Evolutionary conservation across 2,329 filamentous ascomycete species (phyloP), one percentile per base, ranked within the genome.

Genomic region (Dactylella cylindrospora): DNA sequence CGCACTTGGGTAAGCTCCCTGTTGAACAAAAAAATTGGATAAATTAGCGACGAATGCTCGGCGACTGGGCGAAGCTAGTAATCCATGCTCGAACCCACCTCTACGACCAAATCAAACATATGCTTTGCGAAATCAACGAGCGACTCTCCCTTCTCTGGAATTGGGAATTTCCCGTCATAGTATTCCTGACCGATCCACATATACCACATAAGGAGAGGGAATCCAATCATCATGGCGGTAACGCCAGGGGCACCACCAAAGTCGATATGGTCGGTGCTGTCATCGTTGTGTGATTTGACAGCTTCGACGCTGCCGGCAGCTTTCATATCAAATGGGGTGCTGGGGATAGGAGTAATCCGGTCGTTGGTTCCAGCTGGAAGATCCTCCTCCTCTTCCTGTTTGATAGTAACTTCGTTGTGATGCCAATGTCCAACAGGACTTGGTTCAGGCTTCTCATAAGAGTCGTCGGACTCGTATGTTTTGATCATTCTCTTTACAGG

Each of bases 111-210:
- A 65, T 84, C 71, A 66, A 76, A 79, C 72, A 97, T 74, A 67
- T 95, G 84, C 55, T 77, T 74, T 50, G 80, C 78, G 72, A 96
- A 97, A 13, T 91, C 84, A 9, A 70, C 67, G 71, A 82, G 81
- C 67, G 78, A 84, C 77, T 95, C 80, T 33, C 80, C 86, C 35
- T 80, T 72, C 1, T 76, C 75, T 1, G 83, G 86, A 35, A 76
- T 75, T 12, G 93, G 93, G 45, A 94, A 78, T 66, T 86, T 84
- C 68, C 91, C 91, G 71, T 89, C 78, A 75, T 96, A 98, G 76
- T 91, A 95, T 43, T 85, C 90, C 26, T 91, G 87, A 44, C 93
- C 93, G 73, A 95, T 84, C 90, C 90, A 97, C 90, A 98, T 95
- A 76, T 96, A 97, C 80, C 88, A 96, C 91, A 97, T 97, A 69